These are phyloP conservation scores for Acacia acuminata DNA, from an alignment of 306 rosid genomes.

Conservation along the genomic window DNA sequence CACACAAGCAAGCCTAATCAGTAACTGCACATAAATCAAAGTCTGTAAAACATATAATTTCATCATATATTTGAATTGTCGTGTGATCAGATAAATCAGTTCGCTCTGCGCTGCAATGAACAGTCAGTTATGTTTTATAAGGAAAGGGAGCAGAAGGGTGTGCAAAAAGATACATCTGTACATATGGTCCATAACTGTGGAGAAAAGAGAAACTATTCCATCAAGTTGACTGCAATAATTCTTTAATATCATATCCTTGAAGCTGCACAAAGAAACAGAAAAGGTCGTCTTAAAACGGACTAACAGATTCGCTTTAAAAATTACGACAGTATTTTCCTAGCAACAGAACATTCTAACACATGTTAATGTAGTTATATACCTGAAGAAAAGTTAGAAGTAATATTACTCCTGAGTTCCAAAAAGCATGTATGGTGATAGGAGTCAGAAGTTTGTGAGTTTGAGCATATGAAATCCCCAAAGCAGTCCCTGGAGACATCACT, in stretches of 20 bases:
- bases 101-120: not conserved
- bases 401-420: constrained; percentile 97
- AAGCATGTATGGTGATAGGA: constrained; percentile 92
- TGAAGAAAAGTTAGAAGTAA: constrained; percentile 84
- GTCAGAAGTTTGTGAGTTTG: constrained; percentile 95
- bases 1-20: not conserved
- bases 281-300: constrained; percentile 27
- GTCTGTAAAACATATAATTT: not conserved
- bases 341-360: not conserved
- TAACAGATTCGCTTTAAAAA: constrained; percentile 1
- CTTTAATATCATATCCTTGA: constrained; percentile 97
- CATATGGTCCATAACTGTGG: constrained; percentile 30
- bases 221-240: constrained; percentile 81
- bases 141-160: constrained; percentile 11
- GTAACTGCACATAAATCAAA: not conserved
- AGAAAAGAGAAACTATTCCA: constrained; percentile 21
- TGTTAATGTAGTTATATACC: constrained; percentile 41
- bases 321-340: constrained; percentile 6
- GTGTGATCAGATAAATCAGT: not conserved
- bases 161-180: constrained; percentile 25
- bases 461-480: constrained; percentile 91
- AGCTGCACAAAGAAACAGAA: constrained; percentile 50
- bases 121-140: constrained; percentile 5
- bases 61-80: not conserved
- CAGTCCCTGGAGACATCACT: constrained; percentile 59